Evolutionary conservation across 208 protist genomes (phyloP).

Genomic region (Leishmania arabica): DNA sequence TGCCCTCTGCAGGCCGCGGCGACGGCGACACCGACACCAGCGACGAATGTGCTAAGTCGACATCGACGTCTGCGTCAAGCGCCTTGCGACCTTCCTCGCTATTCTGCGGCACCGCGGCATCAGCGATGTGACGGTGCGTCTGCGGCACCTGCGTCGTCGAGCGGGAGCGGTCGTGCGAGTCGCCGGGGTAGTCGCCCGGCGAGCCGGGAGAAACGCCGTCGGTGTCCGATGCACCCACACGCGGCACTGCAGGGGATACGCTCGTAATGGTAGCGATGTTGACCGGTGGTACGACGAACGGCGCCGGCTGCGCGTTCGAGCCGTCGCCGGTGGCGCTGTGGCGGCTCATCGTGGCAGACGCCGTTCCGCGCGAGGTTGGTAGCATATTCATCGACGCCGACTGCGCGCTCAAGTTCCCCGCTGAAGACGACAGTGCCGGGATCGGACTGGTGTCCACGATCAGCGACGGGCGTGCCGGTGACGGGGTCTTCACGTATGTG

Average conservation of each 20-base stretch:
- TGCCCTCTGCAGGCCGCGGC: not conserved
- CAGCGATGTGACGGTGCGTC: constrained; percentile 24
- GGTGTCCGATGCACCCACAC: not conserved
- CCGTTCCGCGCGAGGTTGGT: constrained; percentile 13
- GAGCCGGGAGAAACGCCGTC: constrained; percentile 4
- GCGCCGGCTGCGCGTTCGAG: not conserved
- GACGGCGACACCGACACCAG: not conserved
- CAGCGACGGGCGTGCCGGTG: constrained; percentile 11
- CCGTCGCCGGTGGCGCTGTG: not conserved
- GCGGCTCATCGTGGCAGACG: not conserved
- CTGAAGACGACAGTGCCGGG: constrained; percentile 1
- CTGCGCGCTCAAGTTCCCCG: constrained; percentile 14
- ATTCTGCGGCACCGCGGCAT: not conserved
- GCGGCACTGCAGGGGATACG: not conserved
- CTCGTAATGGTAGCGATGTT: constrained; percentile 12
- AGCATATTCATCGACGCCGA: constrained; percentile 13
- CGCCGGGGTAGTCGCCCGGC: not conserved
- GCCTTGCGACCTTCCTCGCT: not conserved
- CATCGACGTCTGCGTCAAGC: not conserved
- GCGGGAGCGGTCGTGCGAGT: constrained; percentile 16
- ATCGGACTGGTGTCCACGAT: constrained; percentile 29
- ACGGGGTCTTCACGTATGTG: constrained; percentile 16
- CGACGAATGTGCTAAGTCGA: not conserved
- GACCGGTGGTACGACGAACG: constrained; percentile 15
- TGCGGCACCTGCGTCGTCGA: constrained; percentile 29